These are phyloP conservation scores for Nemania sp. DNA, from an alignment of 2,329 filamentous ascomycete genomes.

Conservation along the genomic window DNA sequence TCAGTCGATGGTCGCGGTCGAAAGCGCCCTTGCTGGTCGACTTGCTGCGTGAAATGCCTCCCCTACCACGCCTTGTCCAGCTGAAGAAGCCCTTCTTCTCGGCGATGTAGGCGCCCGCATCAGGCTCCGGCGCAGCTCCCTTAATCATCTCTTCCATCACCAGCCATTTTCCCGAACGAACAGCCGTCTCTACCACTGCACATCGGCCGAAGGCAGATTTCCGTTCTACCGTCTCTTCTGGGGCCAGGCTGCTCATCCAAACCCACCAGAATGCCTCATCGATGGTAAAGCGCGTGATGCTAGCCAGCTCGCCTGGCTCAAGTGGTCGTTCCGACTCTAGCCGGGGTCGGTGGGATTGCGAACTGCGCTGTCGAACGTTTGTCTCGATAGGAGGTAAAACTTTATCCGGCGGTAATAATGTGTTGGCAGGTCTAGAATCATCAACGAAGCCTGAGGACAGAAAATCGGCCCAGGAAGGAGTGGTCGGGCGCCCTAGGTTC, in stretches of 20 bases:
- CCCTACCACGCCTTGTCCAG: conserved; percentile 72
- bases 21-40: conserved; percentile 66
- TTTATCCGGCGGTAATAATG: conserved; percentile 90
- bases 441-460: conserved; percentile 91
- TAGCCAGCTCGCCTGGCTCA: conserved; percentile 92
- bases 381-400: conserved; percentile 81
- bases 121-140: conserved; percentile 82
- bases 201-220: conserved; percentile 95
- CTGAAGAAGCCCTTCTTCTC: conserved; percentile 96
- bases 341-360: conserved; percentile 77
- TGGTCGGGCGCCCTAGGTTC: conserved; percentile 80
- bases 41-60: conserved; percentile 65
- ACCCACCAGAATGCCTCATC: conserved; percentile 99
- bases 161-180: conserved; percentile 82
- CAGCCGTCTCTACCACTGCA: conserved; percentile 85
- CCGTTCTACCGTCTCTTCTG: conserved; percentile 80
- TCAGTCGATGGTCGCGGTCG: conserved; percentile 47
- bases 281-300: conserved; percentile 80
- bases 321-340: conserved; percentile 70
- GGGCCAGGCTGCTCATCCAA: conserved; percentile 95
- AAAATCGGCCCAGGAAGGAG: conserved; percentile 98
- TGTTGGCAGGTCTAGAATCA: conserved; percentile 64
- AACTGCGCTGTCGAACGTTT: conserved; percentile 75
- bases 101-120: conserved; percentile 84
- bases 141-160: conserved; percentile 97